Base-by-base conservation (phyloP, 2,329 filamentous ascomycete species). In the Paracorniculantispora psalliotae region DNA sequence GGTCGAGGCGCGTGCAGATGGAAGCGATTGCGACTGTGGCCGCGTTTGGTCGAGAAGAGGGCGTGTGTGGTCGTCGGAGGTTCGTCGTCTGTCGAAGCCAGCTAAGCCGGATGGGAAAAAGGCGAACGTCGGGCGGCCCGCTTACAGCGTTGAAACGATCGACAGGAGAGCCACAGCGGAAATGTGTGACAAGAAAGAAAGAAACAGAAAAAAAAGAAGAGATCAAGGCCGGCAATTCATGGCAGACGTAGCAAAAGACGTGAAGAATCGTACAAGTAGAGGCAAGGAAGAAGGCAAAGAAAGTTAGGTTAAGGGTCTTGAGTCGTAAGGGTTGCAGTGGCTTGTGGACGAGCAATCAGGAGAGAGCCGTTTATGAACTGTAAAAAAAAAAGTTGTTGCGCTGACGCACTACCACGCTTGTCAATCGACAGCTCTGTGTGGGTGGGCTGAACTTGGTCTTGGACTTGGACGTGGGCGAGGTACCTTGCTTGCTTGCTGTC, bases 221-320 rank as follows among this genome's bases (percentile, higher is more conserved):
- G n/a, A 43, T 33, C n/a, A 57, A 23, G 44, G 54, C 35, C 44
- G 25, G 30, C 35, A 41, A 57, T 33, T 49, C 54, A 57, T 57
- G 54, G 46, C 19, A 57, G 54, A 35, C 54, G 54, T 57, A 43
- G 26, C 35, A 33, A 43, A 15, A 35, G 25, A 50, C 46, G 33
- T 57, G 12, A 50, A 33, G 25, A 57, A 57, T 49, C 46, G 35
- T 57, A 57, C 46, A 41, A 37, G 26, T 30, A 26, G 2, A 19
- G 6, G 37, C 35, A 56, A 26, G 43, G 21, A 9, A 15, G 1
- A 37, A 47, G 5, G 33, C 12, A 47, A 8, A 47, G 28, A 28
- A 39, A 19, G 23, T 15, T 54, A 8, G n/a, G 17, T 5, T 4
- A 41, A 41, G n/a, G 17, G 37, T 8, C 6, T 15, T 41, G 43